Conservation (phyloP, 192 early-diverging fungal genomes). For the Nowakowskiella sp. region DNA sequence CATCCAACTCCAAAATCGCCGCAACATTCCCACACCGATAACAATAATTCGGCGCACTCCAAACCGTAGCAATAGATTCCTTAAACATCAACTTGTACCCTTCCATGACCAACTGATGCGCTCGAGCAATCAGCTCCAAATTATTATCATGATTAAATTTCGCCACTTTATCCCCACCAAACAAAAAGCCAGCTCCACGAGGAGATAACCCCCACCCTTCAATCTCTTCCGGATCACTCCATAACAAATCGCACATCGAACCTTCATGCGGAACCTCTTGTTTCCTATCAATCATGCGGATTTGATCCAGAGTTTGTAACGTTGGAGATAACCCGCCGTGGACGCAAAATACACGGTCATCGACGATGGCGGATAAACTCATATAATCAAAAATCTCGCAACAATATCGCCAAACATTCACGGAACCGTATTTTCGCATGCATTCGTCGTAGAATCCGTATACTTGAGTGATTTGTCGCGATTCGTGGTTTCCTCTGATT, state of each 20-base stretch:
- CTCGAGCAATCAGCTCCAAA: slow-evolving; percentile 52
- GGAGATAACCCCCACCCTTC: slow-evolving; percentile 92
- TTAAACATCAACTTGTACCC: slow-evolving; percentile 96
- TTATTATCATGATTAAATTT: slow-evolving; percentile 55
- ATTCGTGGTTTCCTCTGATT: slow-evolving; percentile 97
- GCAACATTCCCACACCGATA: slow-evolving; percentile 99
- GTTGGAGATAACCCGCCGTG: slow-evolving; percentile 95
- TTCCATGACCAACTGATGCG: slow-evolving; percentile 97
- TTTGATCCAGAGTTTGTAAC: slow-evolving; percentile 93
- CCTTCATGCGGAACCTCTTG: slow-evolving; percentile 97
- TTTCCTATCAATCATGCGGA: slow-evolving; percentile 47
- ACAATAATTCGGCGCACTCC: slow-evolving; percentile 99
- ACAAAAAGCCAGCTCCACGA: slow-evolving; percentile 92
- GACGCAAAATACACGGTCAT: slow-evolving; percentile 95
- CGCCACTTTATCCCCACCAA: slow-evolving; percentile 69
- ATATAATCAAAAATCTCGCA: slow-evolving; percentile 98
- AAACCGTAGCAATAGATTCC: slow-evolving; percentile 91
- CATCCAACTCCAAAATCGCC: slow-evolving; percentile 89
- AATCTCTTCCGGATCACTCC: slow-evolving; percentile 90
- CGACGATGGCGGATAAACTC: slow-evolving; percentile 91
- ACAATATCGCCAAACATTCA: slow-evolving; percentile 97
- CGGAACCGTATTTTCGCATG: slow-evolving; percentile 94
- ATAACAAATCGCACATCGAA: slow-evolving; percentile 94
- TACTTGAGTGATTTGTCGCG: slow-evolving; percentile 96
- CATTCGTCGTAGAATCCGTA: slow-evolving; percentile 99